Conservation (phyloP, 163 green algal species). For the Scenedesmus sp. region DNA sequence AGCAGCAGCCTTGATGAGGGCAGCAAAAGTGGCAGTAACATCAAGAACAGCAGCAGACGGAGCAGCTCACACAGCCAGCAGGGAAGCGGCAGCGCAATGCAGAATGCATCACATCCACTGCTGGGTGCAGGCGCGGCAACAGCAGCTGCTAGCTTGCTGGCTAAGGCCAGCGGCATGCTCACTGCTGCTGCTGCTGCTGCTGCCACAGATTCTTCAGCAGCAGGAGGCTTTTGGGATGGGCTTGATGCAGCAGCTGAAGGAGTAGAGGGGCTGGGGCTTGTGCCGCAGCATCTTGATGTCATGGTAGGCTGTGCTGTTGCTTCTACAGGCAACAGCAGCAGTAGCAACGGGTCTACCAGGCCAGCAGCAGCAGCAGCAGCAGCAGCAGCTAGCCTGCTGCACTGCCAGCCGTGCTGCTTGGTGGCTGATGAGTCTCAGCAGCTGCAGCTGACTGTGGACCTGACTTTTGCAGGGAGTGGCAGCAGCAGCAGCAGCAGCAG, state of each 20-base stretch:
- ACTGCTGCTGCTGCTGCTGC: background rate
- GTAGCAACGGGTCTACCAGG: background rate
- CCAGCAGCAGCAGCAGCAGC: background rate
- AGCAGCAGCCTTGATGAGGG: background rate
- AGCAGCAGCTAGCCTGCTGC: background rate
- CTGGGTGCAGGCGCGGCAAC: background rate
- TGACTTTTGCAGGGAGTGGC: background rate
- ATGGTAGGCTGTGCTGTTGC: background rate
- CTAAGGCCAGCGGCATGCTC: background rate
- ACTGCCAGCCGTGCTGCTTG: slow-evolving; percentile 17
- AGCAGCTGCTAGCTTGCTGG: background rate
- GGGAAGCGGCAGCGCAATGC: too few species aligned
- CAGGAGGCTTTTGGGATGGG: background rate
- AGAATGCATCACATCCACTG: background rate
- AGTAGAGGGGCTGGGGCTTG: background rate
- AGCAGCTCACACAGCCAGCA: background rate
- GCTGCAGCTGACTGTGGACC: background rate
- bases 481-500: too few species aligned
- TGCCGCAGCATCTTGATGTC: background rate
- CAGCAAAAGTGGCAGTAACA: background rate
- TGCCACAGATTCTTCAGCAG: background rate
- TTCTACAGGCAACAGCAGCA: background rate
- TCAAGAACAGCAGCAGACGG: background rate
- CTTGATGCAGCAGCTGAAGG: background rate
- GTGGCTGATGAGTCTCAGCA: background rate